Evolutionary conservation across 257 asterid species (phyloP).

Genomic region (Sherardia arvensis): DNA sequence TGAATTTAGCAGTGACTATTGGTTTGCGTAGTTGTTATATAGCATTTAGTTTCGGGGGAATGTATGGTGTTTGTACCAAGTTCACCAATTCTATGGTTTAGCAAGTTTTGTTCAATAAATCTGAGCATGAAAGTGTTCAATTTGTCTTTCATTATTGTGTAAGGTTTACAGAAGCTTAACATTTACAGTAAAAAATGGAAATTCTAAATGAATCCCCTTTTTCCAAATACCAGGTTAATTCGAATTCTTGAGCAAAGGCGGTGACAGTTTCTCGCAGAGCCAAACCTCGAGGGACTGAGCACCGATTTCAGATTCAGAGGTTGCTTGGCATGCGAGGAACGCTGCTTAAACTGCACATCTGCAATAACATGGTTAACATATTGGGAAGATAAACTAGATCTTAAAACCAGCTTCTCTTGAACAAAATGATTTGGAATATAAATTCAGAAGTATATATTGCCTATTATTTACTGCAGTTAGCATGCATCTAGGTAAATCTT

Average conservation of each 20-base stretch:
- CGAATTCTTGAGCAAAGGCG: neutral
- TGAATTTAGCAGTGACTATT: neutral
- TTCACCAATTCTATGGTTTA: neutral
- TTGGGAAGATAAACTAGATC: neutral
- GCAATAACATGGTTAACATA: constrained; percentile 2
- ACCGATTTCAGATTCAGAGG: neutral
- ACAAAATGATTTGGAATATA: neutral
- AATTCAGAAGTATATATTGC: neutral
- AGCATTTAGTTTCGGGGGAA: too few relatives aligned
- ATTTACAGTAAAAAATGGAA: neutral
- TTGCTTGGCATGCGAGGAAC: neutral
- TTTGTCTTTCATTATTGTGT: neutral
- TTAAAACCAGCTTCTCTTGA: neutral
- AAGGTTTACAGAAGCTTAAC: too few relatives aligned
- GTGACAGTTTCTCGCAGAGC: neutral
- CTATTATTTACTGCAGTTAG: neutral
- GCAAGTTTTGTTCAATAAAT: neutral
- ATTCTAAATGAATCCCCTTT: too few relatives aligned
- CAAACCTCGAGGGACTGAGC: too few relatives aligned
- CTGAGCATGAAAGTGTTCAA: neutral
- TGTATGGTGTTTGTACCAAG: neutral
- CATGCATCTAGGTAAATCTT: neutral
- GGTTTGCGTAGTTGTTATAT: neutral
- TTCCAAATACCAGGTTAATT: too few relatives aligned
- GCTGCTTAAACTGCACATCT: neutral